Conservation (phyloP, 163 green algal genomes). For the Prototheca wickerhamii region DNA sequence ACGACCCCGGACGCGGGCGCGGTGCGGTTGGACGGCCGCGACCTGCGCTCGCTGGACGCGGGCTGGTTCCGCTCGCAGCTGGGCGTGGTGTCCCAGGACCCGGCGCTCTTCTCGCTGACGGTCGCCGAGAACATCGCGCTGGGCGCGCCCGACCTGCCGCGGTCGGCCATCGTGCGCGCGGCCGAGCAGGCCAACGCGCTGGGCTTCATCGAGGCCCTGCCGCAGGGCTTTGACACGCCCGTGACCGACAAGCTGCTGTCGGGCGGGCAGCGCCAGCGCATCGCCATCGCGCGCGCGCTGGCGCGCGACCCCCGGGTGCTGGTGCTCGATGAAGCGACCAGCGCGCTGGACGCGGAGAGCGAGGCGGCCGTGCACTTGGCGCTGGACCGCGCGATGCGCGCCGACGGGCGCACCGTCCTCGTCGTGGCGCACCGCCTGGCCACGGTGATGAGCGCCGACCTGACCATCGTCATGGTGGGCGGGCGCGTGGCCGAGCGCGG, state of each 20-base stretch:
- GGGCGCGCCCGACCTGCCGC: conserved; percentile 35
- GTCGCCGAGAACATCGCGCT: conserved; percentile 69
- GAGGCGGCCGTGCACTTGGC: conserved; percentile 51
- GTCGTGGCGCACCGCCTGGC: conserved; percentile 80
- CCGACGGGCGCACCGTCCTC: conserved; percentile 51
- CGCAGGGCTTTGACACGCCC: conserved; percentile 68
- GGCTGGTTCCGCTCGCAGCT: conserved; percentile 56
- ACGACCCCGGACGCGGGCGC: conserved; percentile 52
- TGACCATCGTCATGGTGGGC: conserved; percentile 72
- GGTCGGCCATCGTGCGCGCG: conserved; percentile 51
- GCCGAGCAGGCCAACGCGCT: conserved; percentile 72
- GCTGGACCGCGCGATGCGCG: conserved; percentile 67
- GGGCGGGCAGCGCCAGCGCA: conserved; percentile 85
- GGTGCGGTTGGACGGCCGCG: conserved; percentile 47
- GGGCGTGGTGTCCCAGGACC: conserved; percentile 61
- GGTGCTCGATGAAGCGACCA: conserved; percentile 71
- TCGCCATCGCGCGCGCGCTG: conserved; percentile 82
- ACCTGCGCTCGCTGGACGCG: conserved; percentile 49
- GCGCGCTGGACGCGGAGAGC: conserved; percentile 63
- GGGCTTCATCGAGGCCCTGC: conserved; percentile 82
- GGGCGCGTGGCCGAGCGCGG: conserved; percentile 65
- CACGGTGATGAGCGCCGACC: conserved; percentile 70
- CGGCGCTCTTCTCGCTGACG: conserved; percentile 48
- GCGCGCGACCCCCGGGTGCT: conserved; percentile 67
- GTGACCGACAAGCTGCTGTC: conserved; percentile 65